Percentiles rank a stretch among this genome's conserved stretches.
Evolutionary conservation across 202 grass and related monocot genomes (phyloP).

Genomic region (Brachypodium distachyon): DNA sequence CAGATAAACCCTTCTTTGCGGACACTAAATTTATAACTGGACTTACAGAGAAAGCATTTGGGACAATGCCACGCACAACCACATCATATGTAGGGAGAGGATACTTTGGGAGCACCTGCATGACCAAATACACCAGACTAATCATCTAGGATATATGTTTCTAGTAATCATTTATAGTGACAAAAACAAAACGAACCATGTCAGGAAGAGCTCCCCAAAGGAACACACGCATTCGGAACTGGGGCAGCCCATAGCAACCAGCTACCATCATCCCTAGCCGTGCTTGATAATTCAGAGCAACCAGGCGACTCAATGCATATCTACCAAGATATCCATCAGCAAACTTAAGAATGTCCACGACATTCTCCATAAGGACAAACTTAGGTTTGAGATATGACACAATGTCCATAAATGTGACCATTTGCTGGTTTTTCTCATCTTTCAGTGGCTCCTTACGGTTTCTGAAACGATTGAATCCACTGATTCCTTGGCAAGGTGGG

Average conservation of each 20-base stretch:
- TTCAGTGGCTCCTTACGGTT: constrained; percentile 44
- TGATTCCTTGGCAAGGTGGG: constrained; percentile 59
- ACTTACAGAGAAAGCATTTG: constrained; percentile 63
- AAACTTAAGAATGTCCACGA: constrained; percentile 59
- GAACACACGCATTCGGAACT: constrained; percentile 55
- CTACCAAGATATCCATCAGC: constrained; percentile 44
- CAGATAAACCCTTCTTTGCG: too few species aligned
- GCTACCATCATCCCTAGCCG: constrained; percentile 51
- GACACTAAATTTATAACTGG: too few species aligned
- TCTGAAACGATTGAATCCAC: constrained; percentile 59
- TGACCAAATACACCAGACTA: not conserved
- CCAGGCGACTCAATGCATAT: constrained; percentile 53
- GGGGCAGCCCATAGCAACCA: too few species aligned
- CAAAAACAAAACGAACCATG: too few species aligned
- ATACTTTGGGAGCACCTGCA: constrained; percentile 62
- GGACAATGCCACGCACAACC: constrained; percentile 41
- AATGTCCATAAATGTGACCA: constrained; percentile 60
- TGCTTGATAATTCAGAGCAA: constrained; percentile 61
- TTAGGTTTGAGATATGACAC: constrained; percentile 49
- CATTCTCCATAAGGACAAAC: constrained; percentile 70
- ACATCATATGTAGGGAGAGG: too few species aligned
- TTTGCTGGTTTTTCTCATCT: constrained; percentile 60
- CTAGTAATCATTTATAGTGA: too few species aligned
- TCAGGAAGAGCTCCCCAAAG: constrained; percentile 51
- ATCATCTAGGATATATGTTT: too few species aligned